Conservation (phyloP, 225 moss, liverwort and hornwort species). For the Ulota crispa region DNA sequence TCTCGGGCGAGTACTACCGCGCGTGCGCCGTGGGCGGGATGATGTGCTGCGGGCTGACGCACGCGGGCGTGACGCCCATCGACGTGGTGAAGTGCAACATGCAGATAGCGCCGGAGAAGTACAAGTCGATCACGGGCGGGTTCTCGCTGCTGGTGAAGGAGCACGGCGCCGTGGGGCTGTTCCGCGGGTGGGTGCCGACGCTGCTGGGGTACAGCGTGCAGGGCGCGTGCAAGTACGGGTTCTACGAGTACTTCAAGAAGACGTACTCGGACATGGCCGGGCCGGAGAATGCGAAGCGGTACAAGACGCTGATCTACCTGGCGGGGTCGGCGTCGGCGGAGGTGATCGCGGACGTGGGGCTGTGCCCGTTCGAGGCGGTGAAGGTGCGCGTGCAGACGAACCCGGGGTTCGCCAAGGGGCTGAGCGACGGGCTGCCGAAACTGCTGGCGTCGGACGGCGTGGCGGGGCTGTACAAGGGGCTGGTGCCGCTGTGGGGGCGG, state of each 20-base stretch:
- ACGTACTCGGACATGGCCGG: slow-evolving; percentile 64
- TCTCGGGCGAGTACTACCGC: slow-evolving; percentile 60
- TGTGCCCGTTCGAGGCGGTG: slow-evolving; percentile 67
- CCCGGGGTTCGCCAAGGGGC: slow-evolving; percentile 58
- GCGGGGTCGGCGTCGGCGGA: slow-evolving; percentile 61
- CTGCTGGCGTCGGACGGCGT: slow-evolving; percentile 51
- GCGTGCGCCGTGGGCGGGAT: slow-evolving; percentile 62
- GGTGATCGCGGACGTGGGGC: slow-evolving; percentile 55
- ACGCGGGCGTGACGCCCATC: slow-evolving; percentile 62
- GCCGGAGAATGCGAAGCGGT: slow-evolving; percentile 50
- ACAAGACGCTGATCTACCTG: slow-evolving; percentile 61
- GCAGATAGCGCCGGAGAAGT: slow-evolving; percentile 75
- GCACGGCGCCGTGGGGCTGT: slow-evolving; percentile 50
- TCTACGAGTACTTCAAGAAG: slow-evolving; percentile 99
- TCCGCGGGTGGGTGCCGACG: slow-evolving; percentile 73
- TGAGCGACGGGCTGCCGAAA: slow-evolving; percentile 56
- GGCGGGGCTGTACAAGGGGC: slow-evolving; percentile 69
- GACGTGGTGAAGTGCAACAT: slow-evolving; percentile 84
- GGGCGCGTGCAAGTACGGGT: slow-evolving; percentile 89
- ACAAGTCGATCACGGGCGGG: slow-evolving; percentile 54
- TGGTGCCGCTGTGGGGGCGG: slow-evolving; percentile 66
- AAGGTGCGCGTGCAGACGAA: slow-evolving; percentile 71
- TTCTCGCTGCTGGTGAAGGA: slow-evolving; percentile 63
- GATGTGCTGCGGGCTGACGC: slow-evolving; percentile 72
- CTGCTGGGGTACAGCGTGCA: slow-evolving; percentile 79